These are phyloP conservation scores for Hansenula sp. DNA, from an alignment of 1,139 yeast species.

Conservation along the genomic window DNA sequence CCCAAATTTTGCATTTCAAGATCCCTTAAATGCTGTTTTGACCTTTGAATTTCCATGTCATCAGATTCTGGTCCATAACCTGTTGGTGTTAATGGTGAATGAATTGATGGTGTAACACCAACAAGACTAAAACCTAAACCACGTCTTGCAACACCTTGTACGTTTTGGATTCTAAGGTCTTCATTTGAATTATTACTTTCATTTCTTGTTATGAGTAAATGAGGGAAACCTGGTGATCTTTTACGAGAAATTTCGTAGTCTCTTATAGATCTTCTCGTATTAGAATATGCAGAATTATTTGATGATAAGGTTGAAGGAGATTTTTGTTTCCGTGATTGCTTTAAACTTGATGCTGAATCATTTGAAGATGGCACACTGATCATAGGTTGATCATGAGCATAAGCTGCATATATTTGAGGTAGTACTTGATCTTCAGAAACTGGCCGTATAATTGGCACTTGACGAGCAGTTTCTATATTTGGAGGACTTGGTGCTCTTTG, in stretches of 20 bases:
- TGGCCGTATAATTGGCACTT: background rate
- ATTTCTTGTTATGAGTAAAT: slow-evolving; percentile 1
- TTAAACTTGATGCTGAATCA: background rate
- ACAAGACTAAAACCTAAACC: slow-evolving; percentile 4
- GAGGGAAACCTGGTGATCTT: slow-evolving; percentile 10
- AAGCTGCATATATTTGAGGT: background rate
- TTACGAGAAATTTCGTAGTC: slow-evolving; percentile 19
- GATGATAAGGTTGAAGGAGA: slow-evolving; percentile 9
- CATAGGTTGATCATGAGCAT: background rate
- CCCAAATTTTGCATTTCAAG: background rate
- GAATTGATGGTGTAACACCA: slow-evolving; percentile 1
- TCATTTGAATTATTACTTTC: background rate
- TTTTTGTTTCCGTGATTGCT: background rate
- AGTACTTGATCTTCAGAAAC: background rate
- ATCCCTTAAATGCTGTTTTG: background rate
- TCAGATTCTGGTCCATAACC: background rate
- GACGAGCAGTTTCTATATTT: too few relatives aligned
- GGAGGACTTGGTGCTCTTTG: slow-evolving; percentile 12
- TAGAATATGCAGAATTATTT: slow-evolving; percentile 5
- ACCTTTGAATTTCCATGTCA: background rate
- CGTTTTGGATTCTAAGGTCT: background rate
- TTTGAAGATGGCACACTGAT: background rate
- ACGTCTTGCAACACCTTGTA: slow-evolving; percentile 1
- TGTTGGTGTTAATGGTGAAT: background rate
- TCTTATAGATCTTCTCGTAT: slow-evolving; percentile 12